These are phyloP conservation scores for Aspergillus sojae DNA, from an alignment of 2,329 filamentous ascomycete genomes.

Conservation along the genomic window DNA sequence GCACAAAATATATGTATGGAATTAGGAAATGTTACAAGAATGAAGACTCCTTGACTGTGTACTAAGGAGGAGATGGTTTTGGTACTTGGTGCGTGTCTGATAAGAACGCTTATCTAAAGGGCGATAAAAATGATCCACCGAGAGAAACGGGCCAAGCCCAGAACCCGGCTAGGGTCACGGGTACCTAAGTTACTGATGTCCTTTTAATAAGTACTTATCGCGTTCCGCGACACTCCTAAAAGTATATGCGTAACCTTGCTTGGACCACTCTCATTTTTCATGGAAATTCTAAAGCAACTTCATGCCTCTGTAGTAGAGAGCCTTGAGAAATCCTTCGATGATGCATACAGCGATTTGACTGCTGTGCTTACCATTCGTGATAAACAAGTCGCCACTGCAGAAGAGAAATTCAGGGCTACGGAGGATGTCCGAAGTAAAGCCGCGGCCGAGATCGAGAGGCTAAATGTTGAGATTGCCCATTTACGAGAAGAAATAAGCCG, in stretches of 20 bases:
- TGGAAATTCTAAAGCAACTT: slow-evolving; percentile 37
- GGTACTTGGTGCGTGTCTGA: not conserved
- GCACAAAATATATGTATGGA: not conserved
- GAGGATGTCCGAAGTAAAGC: slow-evolving; percentile 22
- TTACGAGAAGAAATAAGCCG: slow-evolving; percentile 26
- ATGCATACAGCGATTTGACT: slow-evolving; percentile 30
- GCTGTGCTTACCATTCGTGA: slow-evolving; percentile 26
- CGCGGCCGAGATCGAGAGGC: slow-evolving; percentile 19
- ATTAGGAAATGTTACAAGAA: not conserved
- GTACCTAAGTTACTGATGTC: not conserved
- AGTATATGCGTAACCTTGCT: not conserved
- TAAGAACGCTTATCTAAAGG: slow-evolving; percentile 12
- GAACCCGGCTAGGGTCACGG: not conserved
- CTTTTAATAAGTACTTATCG: not conserved
- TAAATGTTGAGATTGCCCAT: slow-evolving; percentile 26
- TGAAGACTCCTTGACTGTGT: not conserved
- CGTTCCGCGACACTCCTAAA: not conserved
- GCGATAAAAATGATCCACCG: not conserved
- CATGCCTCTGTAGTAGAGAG: slow-evolving; percentile 31
- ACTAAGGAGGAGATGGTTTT: not conserved
- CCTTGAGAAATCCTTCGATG: slow-evolving; percentile 31
- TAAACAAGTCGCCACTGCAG: slow-evolving; percentile 24
- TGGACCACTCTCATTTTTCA: slow-evolving; percentile 14
- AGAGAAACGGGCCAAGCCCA: not conserved
- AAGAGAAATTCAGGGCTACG: slow-evolving; percentile 23